Percentiles rank a stretch among this genome's conserved stretches.
Evolutionary conservation across 345 rosid species (phyloP).

Genomic region (Euphorbia tirucalli): DNA sequence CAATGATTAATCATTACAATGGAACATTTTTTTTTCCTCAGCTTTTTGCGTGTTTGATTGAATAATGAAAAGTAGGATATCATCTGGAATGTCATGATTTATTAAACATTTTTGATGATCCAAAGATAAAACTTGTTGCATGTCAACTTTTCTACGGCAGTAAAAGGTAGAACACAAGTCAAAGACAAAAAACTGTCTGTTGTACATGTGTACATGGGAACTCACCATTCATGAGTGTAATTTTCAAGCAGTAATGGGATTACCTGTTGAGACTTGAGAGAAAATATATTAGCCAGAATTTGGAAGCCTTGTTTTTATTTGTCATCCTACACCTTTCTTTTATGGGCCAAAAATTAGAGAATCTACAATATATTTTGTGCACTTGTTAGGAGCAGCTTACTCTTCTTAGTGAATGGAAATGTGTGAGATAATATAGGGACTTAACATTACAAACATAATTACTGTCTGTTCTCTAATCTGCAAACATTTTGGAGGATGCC

Average conservation of each 20-base stretch:
- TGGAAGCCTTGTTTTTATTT: no score
- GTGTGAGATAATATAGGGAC: background rate
- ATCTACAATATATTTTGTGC: background rate
- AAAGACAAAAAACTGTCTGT: conserved; percentile 15
- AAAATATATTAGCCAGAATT: no score
- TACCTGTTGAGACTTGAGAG: conserved; percentile 17
- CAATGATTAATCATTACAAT: background rate
- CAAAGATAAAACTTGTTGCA: conserved; percentile 12
- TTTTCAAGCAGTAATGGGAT: conserved; percentile 7
- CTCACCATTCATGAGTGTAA: conserved; percentile 9
- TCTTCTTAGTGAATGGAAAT: no score
- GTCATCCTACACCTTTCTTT: no score
- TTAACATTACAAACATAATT: background rate
- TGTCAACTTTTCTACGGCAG: conserved; percentile 10
- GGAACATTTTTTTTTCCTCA: background rate
- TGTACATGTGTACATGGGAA: conserved; percentile 23
- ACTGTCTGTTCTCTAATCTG: background rate
- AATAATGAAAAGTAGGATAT: background rate
- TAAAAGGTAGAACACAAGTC: conserved; percentile 9
- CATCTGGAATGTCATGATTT: conserved; percentile 1
- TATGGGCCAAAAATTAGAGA: background rate
- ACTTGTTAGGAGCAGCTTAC: no score
- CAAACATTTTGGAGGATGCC: background rate
- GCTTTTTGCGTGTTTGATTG: background rate
- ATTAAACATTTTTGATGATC: conserved; percentile 10